Evolutionary conservation across 345 rosid species (phyloP).

Genomic region (Eucalyptus polybractea): DNA sequence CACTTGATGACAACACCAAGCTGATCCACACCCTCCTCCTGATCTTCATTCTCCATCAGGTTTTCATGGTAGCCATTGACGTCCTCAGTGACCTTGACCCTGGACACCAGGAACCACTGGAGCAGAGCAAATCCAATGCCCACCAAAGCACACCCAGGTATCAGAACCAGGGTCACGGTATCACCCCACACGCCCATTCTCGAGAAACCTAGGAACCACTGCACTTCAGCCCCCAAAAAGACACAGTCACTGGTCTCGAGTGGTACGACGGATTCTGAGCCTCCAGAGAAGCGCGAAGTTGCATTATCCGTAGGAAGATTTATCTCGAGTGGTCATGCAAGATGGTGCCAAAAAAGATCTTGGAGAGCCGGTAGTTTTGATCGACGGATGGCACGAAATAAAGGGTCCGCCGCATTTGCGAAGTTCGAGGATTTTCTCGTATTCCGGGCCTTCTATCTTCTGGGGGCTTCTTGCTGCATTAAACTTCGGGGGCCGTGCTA

Average conservation of each 20-base stretch:
- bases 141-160: slow-evolving; percentile 28
- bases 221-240: neutral
- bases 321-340: neutral
- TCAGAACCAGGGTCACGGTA: slow-evolving; percentile 25
- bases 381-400: neutral
- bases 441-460: neutral
- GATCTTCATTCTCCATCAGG: slow-evolving; percentile 23
- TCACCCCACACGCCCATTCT: slow-evolving; percentile 34
- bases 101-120: slow-evolving; percentile 55
- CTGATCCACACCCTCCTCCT: slow-evolving; percentile 37
- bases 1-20: slow-evolving; percentile 35
- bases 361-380: slow-evolving; percentile 33
- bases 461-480: neutral
- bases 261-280: neutral
- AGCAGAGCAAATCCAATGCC: slow-evolving; percentile 56
- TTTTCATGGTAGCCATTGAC: slow-evolving; percentile 15
- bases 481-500: neutral
- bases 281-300: neutral
- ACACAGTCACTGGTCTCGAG: neutral
- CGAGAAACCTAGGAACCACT: neutral
- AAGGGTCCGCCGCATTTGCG: neutral
- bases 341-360: neutral
- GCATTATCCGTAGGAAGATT: neutral
- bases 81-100: slow-evolving; percentile 21
- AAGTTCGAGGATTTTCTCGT: neutral